Conservation (phyloP, 495 filamentous ascomycete genomes). For the Neurospora sp. region DNA sequence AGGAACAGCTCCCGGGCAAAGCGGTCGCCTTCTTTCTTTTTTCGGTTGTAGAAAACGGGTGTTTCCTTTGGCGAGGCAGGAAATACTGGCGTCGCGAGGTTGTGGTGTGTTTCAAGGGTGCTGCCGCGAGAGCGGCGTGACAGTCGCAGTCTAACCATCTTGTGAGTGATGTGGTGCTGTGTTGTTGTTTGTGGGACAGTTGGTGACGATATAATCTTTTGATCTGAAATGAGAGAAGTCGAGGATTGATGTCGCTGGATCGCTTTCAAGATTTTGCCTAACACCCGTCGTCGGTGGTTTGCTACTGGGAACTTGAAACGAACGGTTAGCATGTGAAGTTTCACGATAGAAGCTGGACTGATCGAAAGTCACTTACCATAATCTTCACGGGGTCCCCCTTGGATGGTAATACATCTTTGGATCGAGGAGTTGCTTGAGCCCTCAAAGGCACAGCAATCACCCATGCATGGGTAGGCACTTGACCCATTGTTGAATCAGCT, state of each 20-base stretch:
- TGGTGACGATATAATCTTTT: background rate
- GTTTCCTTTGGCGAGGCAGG: too few relatives aligned
- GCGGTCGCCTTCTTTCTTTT: constrained; percentile 1
- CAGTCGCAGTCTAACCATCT: background rate
- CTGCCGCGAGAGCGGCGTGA: background rate
- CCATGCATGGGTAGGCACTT: background rate
- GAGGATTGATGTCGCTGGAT: background rate
- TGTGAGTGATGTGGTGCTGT: too few relatives aligned
- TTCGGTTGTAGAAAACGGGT: too few relatives aligned
- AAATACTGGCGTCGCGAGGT: too few relatives aligned
- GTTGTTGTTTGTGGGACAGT: too few relatives aligned
- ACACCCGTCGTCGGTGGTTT: background rate
- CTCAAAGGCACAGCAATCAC: background rate
- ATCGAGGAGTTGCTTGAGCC: background rate
- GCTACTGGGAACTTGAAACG: background rate
- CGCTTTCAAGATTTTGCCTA: background rate
- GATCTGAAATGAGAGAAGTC: background rate
- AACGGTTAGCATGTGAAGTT: background rate
- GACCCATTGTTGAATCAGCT: background rate
- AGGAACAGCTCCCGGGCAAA: constrained; percentile 17
- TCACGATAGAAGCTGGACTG: background rate
- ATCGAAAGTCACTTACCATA: background rate
- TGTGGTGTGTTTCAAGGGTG: too few relatives aligned
- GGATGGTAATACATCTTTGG: background rate
- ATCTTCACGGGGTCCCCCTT: fast-evolving